Percentiles rank a stretch among this genome's conserved stretches.
phyloP scores from a whole-genome alignment of 1,139 yeast species.

The Candida albicans region DNA sequence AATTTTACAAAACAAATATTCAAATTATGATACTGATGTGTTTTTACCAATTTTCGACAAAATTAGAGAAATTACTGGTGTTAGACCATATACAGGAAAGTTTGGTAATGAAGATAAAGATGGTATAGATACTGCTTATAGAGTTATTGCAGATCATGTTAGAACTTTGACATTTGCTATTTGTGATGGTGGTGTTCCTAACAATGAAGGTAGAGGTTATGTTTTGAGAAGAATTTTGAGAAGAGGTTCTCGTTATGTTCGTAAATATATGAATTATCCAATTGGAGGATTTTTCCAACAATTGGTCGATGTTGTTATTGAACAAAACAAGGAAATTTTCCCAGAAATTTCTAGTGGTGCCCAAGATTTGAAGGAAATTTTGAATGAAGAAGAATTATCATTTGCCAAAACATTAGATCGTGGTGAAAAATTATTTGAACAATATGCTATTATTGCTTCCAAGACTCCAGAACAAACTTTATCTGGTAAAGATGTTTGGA shows the following conservation, averaged over 20 bases:
- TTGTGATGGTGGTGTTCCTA: slow-evolving; percentile 99
- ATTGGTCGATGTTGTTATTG: slow-evolving; percentile 89
- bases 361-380: slow-evolving; percentile 78
- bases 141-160: slow-evolving; percentile 97
- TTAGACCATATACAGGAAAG: slow-evolving; percentile 85
- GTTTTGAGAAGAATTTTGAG: slow-evolving; percentile 94
- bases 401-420: slow-evolving; percentile 95
- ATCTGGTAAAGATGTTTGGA: slow-evolving; percentile 96
- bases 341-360: slow-evolving; percentile 82
- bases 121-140: slow-evolving; percentile 96
- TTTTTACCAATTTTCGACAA: slow-evolving; percentile 82
- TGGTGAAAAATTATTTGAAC: slow-evolving; percentile 95
- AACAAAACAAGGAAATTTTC: slow-evolving; percentile 82
- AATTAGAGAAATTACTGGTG: slow-evolving; percentile 91
- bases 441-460: slow-evolving; percentile 82
- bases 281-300: slow-evolving; percentile 91
- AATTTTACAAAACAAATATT: slow-evolving; percentile 81
- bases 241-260: slow-evolving; percentile 96
- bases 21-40: slow-evolving; percentile 97
- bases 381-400: slow-evolving; percentile 93
- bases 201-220: slow-evolving; percentile 98
- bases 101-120: slow-evolving; percentile 91
- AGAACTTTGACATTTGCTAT: slow-evolving; percentile 95
- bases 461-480: slow-evolving; percentile 73
- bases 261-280: slow-evolving; percentile 94